Evolutionary conservation across 169 alveolate genomes (phyloP).

Genomic region (Plasmodium inui): DNA sequence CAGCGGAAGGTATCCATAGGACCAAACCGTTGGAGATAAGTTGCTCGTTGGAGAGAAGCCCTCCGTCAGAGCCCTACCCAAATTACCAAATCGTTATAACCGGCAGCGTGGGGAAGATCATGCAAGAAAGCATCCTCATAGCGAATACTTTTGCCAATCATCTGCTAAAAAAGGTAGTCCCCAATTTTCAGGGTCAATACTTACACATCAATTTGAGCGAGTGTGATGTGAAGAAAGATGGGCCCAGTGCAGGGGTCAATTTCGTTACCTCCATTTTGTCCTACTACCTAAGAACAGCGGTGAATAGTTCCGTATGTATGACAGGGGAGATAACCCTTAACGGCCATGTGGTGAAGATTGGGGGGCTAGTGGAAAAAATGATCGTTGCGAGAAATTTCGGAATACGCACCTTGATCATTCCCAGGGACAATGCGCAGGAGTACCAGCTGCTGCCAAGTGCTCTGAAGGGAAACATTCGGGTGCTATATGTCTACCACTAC

Average conservation of each 20-base stretch:
- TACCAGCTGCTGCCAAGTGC: conserved; percentile 80
- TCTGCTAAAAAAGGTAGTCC: conserved; percentile 81
- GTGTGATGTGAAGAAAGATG: conserved; percentile 97
- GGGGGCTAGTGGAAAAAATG: conserved; percentile 95
- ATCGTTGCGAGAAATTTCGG: conserved; percentile 94
- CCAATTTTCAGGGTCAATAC: conserved; percentile 86
- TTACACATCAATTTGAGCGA: conserved; percentile 95
- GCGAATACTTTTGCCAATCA: conserved; percentile 92
- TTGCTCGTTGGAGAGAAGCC: too few relatives aligned
- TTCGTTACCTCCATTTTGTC: conserved; percentile 93
- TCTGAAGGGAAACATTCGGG: conserved; percentile 77
- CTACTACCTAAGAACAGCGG: conserved; percentile 84
- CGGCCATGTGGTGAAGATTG: conserved; percentile 93
- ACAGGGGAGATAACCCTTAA: conserved; percentile 96
- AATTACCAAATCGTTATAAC: conserved; percentile 89
- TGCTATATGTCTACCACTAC: conserved; percentile 83
- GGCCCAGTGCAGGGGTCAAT: conserved; percentile 96
- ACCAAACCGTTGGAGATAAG: not conserved
- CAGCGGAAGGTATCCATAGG: not conserved
- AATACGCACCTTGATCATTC: conserved; percentile 85
- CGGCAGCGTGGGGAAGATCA: conserved; percentile 94
- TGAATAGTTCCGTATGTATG: conserved; percentile 91
- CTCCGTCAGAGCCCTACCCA: conserved; percentile 28
- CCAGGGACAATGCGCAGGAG: conserved; percentile 83
- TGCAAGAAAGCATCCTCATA: conserved; percentile 94